Evolutionary conservation across 495 filamentous ascomycete species (phyloP).

Genomic region (Lasiosphaeria hispida): DNA sequence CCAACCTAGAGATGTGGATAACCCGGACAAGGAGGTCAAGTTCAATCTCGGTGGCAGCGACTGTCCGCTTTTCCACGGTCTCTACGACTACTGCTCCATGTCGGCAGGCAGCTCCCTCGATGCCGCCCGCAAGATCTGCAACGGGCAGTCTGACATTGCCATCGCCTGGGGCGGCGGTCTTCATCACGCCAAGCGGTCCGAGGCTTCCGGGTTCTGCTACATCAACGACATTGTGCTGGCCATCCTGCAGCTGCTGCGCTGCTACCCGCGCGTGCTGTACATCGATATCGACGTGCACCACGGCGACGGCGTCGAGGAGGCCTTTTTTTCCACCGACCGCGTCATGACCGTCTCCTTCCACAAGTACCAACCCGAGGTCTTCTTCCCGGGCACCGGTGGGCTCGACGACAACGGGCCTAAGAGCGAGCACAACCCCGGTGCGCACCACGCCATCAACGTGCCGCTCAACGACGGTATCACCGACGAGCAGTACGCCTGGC

Average conservation of each 20-base stretch:
- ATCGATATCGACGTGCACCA: slow-evolving; percentile 99
- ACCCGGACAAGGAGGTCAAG: slow-evolving; percentile 49
- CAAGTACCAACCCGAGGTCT: slow-evolving; percentile 85
- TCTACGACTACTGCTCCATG: slow-evolving; percentile 92
- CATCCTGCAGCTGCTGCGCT: slow-evolving; percentile 91
- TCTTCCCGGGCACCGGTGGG: slow-evolving; percentile 94
- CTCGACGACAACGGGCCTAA: slow-evolving; percentile 85
- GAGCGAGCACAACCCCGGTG: slow-evolving; percentile 82
- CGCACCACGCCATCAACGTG: slow-evolving; percentile 94
- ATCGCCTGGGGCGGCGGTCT: slow-evolving; percentile 97
- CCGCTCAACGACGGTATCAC: slow-evolving; percentile 94
- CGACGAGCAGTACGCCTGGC: slow-evolving; percentile 80
- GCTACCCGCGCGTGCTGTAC: slow-evolving; percentile 91
- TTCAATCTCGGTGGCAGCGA: slow-evolving; percentile 89
- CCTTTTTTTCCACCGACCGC: slow-evolving; percentile 95
- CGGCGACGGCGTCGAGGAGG: slow-evolving; percentile 96
- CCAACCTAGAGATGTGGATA: slow-evolving; percentile 49
- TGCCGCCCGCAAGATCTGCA: slow-evolving; percentile 84
- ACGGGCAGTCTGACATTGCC: slow-evolving; percentile 85
- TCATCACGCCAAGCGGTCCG: slow-evolving; percentile 96
- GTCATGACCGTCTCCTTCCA: slow-evolving; percentile 99
- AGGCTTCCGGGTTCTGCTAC: slow-evolving; percentile 97
- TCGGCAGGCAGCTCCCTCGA: slow-evolving; percentile 88
- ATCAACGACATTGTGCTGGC: slow-evolving; percentile 98
- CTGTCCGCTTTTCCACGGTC: slow-evolving; percentile 93